Evolutionary conservation across 805 yeast species (phyloP), one percentile per base, ranked within the genome.

Genomic region (Ogataea methylovora): DNA sequence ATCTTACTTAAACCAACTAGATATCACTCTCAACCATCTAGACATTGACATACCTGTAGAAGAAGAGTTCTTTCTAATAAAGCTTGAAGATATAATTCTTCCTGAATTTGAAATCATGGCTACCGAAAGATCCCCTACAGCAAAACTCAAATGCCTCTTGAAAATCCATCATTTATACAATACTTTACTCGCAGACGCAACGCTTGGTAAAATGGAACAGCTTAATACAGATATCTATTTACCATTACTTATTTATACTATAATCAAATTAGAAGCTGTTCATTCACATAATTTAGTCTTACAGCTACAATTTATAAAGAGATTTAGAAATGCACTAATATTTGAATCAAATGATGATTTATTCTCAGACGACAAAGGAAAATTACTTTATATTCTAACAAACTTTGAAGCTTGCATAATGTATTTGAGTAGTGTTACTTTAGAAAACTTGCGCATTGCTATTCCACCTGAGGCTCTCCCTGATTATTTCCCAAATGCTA

Each of bases 361-460:
- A 10, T 33, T 37, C 24, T 50, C 52, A 32, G 47, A 45, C n/a
- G 60, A 56, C 29, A 48, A 36, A 17, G 62, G 63, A 5, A 54
- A 54, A 30, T 35, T 60, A 23, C 37, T 58, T 13, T 60, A 60
- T 33, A 59, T 57, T 13, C 40, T 55, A 29, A 59, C 65, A 1
- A 60, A 60, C 33, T 48, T 57, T 33, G 64, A 60, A 38, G 65
- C 65, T 4, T 48, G 60, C 22, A 36, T 60, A 11, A 51, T 61
- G 6, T 60, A 59, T 32, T 33, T 60, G 15, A 44, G 54, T 3
- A 54, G 56, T 29, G 62, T 56, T 5, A 56, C 57, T 0, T 22
- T 51, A 8, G 54, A 48, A n/a, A 56, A 60, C 38, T 38, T 59
- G 23, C 46, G 46, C 20, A 37, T 58, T n/a, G 42, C 41, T 4